Percentiles rank a stretch among this genome's conserved stretches.
These are phyloP conservation scores for Pichia sp. DNA, from an alignment of 1,139 yeast species.

Conservation along the genomic window DNA sequence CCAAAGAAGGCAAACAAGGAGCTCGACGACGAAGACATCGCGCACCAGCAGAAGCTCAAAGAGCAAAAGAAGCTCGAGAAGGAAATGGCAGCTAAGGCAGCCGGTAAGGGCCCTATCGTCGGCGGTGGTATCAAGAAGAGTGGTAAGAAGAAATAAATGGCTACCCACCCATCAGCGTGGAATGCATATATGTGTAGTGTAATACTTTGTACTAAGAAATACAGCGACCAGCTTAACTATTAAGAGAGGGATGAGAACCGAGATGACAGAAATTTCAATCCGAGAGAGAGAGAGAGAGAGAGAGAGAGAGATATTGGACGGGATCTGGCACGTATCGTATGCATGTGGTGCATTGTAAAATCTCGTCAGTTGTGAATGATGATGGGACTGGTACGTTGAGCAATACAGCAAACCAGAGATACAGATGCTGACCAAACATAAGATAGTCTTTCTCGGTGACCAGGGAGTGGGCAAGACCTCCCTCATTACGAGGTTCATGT, in stretches of 20 bases:
- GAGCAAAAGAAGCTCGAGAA: constrained; percentile 92
- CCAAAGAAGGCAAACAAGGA: constrained; percentile 70
- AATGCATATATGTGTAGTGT: too few species aligned
- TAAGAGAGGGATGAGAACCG: too few species aligned
- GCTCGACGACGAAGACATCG: constrained; percentile 78
- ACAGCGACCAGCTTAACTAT: too few species aligned
- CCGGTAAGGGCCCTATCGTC: constrained; percentile 83
- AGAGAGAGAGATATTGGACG: too few species aligned
- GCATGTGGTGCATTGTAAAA: too few species aligned
- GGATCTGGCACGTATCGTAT: too few species aligned
- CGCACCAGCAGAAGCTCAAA: constrained; percentile 89
- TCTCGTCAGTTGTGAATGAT: too few species aligned
- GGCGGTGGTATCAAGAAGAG: constrained; percentile 95
- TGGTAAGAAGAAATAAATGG: constrained; percentile 23
- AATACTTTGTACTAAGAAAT: too few species aligned
- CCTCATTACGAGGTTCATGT: constrained; percentile 91
- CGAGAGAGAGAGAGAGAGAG: too few species aligned
- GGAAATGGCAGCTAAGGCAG: constrained; percentile 81
- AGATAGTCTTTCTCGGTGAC: constrained; percentile 95
- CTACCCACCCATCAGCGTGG: background rate
- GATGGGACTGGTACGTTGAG: too few species aligned
- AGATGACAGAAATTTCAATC: too few species aligned
- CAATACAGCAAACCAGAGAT: too few species aligned
- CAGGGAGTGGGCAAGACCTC: constrained; percentile 98
- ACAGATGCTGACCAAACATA: constrained; percentile 59